Evolutionary conservation across 2,329 filamentous ascomycete genomes (phyloP).

Genomic region (Hymenoscyphus salicellus): DNA sequence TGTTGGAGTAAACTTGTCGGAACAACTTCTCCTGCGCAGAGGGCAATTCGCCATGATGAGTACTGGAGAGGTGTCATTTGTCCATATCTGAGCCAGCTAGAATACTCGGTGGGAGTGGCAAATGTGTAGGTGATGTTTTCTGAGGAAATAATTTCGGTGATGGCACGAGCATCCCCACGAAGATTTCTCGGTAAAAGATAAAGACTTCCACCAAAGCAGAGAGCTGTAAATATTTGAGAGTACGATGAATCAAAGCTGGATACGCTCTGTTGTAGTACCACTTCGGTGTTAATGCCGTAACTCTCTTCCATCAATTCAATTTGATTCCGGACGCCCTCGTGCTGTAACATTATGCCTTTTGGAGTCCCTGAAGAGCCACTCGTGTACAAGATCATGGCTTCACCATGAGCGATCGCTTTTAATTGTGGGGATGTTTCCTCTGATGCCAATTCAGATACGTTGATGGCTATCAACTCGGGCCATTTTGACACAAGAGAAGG

Average conservation of each 20-base stretch:
- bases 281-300: neutral
- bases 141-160: constrained; percentile 20
- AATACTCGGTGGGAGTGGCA: constrained; percentile 29
- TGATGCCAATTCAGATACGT: neutral
- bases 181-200: constrained; percentile 14
- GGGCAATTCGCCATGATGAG: constrained; percentile 25
- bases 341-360: constrained; percentile 58
- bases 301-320: neutral
- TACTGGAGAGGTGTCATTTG: neutral
- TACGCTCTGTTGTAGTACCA: constrained; percentile 17
- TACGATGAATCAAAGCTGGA: constrained; percentile 19
- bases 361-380: constrained; percentile 83
- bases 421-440: neutral
- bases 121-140: constrained; percentile 23
- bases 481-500: neutral
- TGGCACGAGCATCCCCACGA: constrained; percentile 21
- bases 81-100: constrained; percentile 16
- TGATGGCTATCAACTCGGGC: neutral
- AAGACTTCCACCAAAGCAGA: constrained; percentile 21
- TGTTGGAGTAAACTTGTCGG: constrained; percentile 26
- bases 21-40: constrained; percentile 30
- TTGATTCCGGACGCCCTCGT: neutral
- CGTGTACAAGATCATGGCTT: constrained; percentile 68
- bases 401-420: constrained; percentile 30
- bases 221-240: constrained; percentile 18